Evolutionary conservation across 331 rosid species (phyloP), one percentile per base, ranked within the genome.

Genomic region (Malus hybrid): DNA sequence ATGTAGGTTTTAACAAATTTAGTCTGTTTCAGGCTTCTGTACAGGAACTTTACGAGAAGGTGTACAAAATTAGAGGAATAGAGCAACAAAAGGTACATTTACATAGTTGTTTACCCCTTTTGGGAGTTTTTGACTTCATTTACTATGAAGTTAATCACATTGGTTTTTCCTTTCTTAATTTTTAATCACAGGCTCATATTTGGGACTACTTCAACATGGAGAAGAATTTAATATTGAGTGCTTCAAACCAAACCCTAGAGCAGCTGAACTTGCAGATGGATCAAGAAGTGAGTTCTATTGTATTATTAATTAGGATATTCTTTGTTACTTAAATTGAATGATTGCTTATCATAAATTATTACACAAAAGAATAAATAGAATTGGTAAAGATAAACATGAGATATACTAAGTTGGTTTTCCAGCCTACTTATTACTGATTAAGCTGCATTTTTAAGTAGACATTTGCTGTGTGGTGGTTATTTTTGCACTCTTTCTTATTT

Each of bases 141-240:
- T 24, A 24, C 24, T 24, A 24, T 24, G 24, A 24, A 24, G 68
- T 29, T 71, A 76, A 77, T 55, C 14, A 10, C 29, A 28, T 67
- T 12, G 2, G 28, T 31, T 70, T 42, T 42, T 67, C 24, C 1
- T 32, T 52, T 77, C 28, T 60, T 62, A 75, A 71, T 65, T 60
- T 73, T 62, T 5, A 6, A 44, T 85, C 20, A 36, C 79, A 95
- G 98, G 96, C 80, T 33, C 10, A 74, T 79, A 74, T 95, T 68
- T 95, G 91, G 93, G 99, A 95, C 85, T 92, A 87, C 88, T 95
- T 92, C 86, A 86, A 89, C 84, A 83, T 76, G 76, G 67, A 7
- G 28, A 90, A 84, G 84, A 81, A 78, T 22, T 71, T 82, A 60
- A 5, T 56, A 56, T 75, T 92, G 83, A 64, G 36, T 6, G 79